phyloP scores from a whole-genome alignment of 139 green algal species.

The Chlorella sp. region DNA sequence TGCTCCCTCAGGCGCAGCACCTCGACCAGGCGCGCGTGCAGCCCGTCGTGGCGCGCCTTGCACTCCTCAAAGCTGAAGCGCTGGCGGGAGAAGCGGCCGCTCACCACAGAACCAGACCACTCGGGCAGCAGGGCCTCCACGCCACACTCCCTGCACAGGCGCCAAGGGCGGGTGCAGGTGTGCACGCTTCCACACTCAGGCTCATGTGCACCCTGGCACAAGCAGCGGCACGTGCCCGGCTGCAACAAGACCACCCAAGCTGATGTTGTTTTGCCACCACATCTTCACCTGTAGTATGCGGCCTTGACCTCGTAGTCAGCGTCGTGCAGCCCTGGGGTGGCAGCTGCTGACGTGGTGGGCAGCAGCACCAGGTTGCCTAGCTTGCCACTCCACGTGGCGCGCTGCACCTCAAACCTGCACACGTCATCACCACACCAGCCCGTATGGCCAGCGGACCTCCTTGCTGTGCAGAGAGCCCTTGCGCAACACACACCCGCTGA shows the following conservation, averaged over 20 bases:
- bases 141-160: constrained; percentile 6
- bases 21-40: constrained; percentile 5
- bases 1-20: not conserved
- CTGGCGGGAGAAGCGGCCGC: constrained; percentile 28
- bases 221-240: too few relatives aligned
- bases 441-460: too few relatives aligned
- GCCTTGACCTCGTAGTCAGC: constrained; percentile 28
- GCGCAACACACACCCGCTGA: too few relatives aligned
- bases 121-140: constrained; percentile 20
- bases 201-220: not conserved
- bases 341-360: constrained; percentile 10
- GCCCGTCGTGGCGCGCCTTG: constrained; percentile 26
- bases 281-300: constrained; percentile 8
- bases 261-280: not conserved
- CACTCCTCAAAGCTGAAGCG: constrained; percentile 50
- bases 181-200: too few relatives aligned
- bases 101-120: constrained; percentile 23
- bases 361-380: constrained; percentile 53
- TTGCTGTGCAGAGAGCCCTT: too few relatives aligned
- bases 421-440: too few relatives aligned
- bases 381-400: constrained; percentile 39
- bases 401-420: constrained; percentile 43
- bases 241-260: too few relatives aligned
- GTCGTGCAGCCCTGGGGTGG: not conserved
- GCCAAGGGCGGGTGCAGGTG: not conserved